Conservation (phyloP, 2,329 filamentous ascomycete species). For the Fusarium sp. region DNA sequence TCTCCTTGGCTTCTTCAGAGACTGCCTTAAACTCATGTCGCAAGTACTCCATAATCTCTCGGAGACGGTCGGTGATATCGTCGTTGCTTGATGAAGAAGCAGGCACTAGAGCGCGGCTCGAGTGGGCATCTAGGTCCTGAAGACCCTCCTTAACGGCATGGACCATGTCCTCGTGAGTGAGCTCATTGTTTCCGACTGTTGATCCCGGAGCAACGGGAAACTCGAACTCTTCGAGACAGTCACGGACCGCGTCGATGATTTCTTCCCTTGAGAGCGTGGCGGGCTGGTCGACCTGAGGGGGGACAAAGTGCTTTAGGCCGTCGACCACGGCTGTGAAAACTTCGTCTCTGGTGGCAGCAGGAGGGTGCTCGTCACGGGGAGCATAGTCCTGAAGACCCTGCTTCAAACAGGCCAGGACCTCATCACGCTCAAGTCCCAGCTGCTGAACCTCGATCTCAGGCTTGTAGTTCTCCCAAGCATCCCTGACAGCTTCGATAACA, state of each 20-base stretch:
- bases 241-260: conserved; percentile 84
- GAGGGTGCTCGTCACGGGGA: conserved; percentile 65
- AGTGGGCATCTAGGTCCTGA: conserved; percentile 63
- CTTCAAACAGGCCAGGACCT: conserved; percentile 87
- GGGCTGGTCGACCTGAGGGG: conserved; percentile 79
- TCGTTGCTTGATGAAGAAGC: conserved; percentile 58
- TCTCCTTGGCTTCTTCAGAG: conserved; percentile 79
- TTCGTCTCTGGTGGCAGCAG: conserved; percentile 83
- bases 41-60: conserved; percentile 76
- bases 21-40: conserved; percentile 71
- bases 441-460: conserved; percentile 93
- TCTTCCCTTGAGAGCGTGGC: conserved; percentile 83
- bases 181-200: conserved; percentile 62
- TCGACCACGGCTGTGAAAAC: conserved; percentile 89
- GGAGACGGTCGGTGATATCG: conserved; percentile 69
- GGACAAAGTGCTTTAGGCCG: conserved; percentile 84
- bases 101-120: conserved; percentile 59
- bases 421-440: conserved; percentile 89
- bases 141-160: conserved; percentile 75
- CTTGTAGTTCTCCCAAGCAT: conserved; percentile 95
- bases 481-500: conserved; percentile 87
- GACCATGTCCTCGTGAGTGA: conserved; percentile 74
- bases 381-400: conserved; percentile 87
- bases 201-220: conserved; percentile 73
- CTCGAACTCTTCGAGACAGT: conserved; percentile 89